Base-by-base conservation (phyloP, 2,329 filamentous ascomycete species). In the Pseudonectria foliicola region DNA sequence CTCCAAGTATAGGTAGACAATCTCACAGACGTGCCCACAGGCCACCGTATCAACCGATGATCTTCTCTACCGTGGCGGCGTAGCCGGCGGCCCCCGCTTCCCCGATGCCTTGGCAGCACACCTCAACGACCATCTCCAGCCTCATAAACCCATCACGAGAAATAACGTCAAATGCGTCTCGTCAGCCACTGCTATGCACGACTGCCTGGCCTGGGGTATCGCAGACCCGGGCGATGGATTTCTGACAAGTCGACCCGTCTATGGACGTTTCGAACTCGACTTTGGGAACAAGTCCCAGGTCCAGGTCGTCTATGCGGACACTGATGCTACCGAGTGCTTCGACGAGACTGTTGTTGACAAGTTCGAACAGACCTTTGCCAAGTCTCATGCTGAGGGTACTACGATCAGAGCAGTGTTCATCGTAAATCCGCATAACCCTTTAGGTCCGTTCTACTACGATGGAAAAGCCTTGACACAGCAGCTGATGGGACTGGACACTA, bases 391-490 rank as follows among this genome's bases (percentile, higher is more conserved):
- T 2, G 45, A 43, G 0, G 67, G 67, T 0, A 51, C 63, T 4
- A 53, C 50, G 10, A 59, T 74, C 26, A 59, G 56, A 31, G 70
- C 64, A 1, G 34, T 77, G 25, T 60, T 75, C 46, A 62, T 77
- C 3, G 68, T 70, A 32, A 69, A 75, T 36, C 68, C 70, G 3
- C 64, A 73, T 34, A 75, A 75, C 33, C 72, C 72, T 0, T 58
- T 75, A 0, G 71, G 56, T 60, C 28, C 21, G 64, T 10, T n/a
- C 12, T 14, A 25, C 15, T 8, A 21, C 18, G 18, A 5, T 6
- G 18, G 8, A 21, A 21, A 21, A 21, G 18, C 5, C 18, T 5
- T 21, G 18, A 8, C 18, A 21, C 18, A 21, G 18, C 8, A 21
- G 18, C 18, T 21, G 18, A 21, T 8, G 5, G 8, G 18, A 21